phyloP scores from a whole-genome alignment of 1,284 basidiomycete species.

The Tilletia horrida region DNA sequence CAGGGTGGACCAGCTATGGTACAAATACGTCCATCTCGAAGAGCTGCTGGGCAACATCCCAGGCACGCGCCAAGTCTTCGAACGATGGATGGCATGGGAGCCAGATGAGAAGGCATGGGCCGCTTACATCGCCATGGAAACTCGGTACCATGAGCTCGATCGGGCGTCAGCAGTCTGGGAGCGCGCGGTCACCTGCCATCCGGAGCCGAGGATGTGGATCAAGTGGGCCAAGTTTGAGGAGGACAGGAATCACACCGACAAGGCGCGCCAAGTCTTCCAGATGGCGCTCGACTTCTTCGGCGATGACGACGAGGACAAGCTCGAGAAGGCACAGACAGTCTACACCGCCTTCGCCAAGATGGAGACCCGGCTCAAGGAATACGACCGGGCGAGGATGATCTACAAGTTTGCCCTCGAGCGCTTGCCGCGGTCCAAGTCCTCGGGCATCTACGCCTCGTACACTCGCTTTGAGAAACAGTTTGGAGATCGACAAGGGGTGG shows the following conservation, averaged over 20 bases:
- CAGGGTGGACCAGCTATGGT: slow-evolving; percentile 81
- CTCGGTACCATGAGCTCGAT: slow-evolving; percentile 85
- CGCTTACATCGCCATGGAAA: slow-evolving; percentile 93
- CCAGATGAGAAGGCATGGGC: slow-evolving; percentile 99
- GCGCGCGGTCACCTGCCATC: slow-evolving; percentile 85
- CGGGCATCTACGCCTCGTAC: slow-evolving; percentile 78
- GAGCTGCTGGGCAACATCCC: slow-evolving; percentile 93
- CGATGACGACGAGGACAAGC: slow-evolving; percentile 83
- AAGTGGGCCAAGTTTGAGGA: slow-evolving; percentile 97
- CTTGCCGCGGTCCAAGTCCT: slow-evolving; percentile 84
- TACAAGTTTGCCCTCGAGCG: slow-evolving; percentile 94
- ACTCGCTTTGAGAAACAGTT: slow-evolving; percentile 99
- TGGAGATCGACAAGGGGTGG: slow-evolving; percentile 79
- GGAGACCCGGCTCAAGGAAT: slow-evolving; percentile 93
- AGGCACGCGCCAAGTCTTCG: slow-evolving; percentile 93
- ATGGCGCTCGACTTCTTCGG: slow-evolving; percentile 95
- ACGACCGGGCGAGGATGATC: slow-evolving; percentile 90
- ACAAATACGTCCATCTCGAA: slow-evolving; percentile 98
- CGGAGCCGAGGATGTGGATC: slow-evolving; percentile 92
- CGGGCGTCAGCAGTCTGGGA: slow-evolving; percentile 90
- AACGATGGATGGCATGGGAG: slow-evolving; percentile 99
- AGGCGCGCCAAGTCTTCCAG: slow-evolving; percentile 92
- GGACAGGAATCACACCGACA: slow-evolving; percentile 81
- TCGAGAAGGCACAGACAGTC: slow-evolving; percentile 93
- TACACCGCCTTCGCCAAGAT: slow-evolving; percentile 96